phyloP scores from a whole-genome alignment of 2,329 filamentous ascomycete species.

The Nemania diffusa region DNA sequence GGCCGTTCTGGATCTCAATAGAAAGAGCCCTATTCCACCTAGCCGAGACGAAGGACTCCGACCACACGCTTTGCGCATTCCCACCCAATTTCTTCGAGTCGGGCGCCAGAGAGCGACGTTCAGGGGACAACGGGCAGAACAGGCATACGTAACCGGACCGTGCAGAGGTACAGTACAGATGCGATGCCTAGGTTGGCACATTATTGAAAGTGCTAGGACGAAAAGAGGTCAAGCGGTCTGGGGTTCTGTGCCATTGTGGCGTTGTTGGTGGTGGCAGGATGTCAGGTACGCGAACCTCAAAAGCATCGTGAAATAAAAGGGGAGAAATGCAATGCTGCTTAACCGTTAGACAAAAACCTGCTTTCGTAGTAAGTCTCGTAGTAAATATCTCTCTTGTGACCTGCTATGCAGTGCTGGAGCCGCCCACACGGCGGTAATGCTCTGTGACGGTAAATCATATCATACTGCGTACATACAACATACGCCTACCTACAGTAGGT shows the following conservation, averaged over 20 bases:
- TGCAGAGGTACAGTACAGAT: constrained; percentile 7
- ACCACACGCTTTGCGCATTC: constrained; percentile 13
- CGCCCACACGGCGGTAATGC: constrained; percentile 7
- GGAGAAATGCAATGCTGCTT: not conserved
- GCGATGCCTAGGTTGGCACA: not conserved
- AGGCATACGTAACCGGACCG: not conserved
- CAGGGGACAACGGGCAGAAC: not conserved
- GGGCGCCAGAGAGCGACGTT: not conserved
- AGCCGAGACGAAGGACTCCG: constrained; percentile 22
- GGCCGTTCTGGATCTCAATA: constrained; percentile 27
- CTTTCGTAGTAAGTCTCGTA: not conserved
- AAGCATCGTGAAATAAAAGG: not conserved
- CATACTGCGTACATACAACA: not conserved
- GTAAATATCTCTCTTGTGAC: not conserved
- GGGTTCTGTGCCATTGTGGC: constrained; percentile 7
- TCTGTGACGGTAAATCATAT: not conserved
- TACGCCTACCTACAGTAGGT: not conserved
- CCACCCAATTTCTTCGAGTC: not conserved
- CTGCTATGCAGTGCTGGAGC: not conserved
- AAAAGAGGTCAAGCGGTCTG: not conserved
- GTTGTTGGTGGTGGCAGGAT: constrained; percentile 2
- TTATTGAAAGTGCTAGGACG: constrained; percentile 5
- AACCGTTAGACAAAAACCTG: not conserved
- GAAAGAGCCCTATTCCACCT: constrained; percentile 4
- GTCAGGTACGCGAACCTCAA: not conserved